phyloP scores from a whole-genome alignment of 2,329 filamentous ascomycete species.

The Sordariomycetes sp. region DNA sequence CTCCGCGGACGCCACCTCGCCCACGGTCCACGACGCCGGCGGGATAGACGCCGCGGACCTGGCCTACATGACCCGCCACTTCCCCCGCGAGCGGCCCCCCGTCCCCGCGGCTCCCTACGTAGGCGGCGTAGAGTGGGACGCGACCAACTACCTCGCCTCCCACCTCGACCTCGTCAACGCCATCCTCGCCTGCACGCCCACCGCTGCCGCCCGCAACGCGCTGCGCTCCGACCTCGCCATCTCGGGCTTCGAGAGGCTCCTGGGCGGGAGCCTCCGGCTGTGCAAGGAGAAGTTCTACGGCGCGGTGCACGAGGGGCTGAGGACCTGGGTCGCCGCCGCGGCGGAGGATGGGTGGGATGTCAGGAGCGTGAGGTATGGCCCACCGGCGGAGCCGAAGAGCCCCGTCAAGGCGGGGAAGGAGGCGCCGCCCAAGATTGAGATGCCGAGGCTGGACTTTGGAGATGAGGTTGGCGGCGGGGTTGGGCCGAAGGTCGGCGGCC shows the following conservation, averaged over 20 bases:
- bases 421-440: constrained; percentile 47
- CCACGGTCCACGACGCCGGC: constrained; percentile 12
- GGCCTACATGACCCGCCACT: constrained; percentile 55
- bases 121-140: constrained; percentile 96
- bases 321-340: constrained; percentile 82
- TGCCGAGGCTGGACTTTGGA: constrained; percentile 40
- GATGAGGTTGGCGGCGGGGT: constrained; percentile 12
- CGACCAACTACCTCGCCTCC: constrained; percentile 87
- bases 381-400: constrained; percentile 26
- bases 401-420: constrained; percentile 37
- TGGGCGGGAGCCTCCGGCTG: constrained; percentile 71
- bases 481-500: neutral
- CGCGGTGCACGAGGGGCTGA: constrained; percentile 75
- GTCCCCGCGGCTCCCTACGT: constrained; percentile 93
- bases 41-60: constrained; percentile 7
- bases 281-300: constrained; percentile 98
- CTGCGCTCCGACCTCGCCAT: constrained; percentile 67
- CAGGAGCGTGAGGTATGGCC: constrained; percentile 65
- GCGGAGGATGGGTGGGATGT: constrained; percentile 82
- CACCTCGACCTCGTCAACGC: constrained; percentile 91
- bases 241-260: constrained; percentile 82
- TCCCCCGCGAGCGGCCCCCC: constrained; percentile 75
- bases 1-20: neutral
- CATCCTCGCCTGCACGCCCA: constrained; percentile 69
- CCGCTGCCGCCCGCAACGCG: constrained; percentile 54